Percentiles rank a stretch among this genome's conserved stretches.
phyloP scores from a whole-genome alignment of 2,329 filamentous ascomycete species.

The Endoconidiophora laricicola region DNA sequence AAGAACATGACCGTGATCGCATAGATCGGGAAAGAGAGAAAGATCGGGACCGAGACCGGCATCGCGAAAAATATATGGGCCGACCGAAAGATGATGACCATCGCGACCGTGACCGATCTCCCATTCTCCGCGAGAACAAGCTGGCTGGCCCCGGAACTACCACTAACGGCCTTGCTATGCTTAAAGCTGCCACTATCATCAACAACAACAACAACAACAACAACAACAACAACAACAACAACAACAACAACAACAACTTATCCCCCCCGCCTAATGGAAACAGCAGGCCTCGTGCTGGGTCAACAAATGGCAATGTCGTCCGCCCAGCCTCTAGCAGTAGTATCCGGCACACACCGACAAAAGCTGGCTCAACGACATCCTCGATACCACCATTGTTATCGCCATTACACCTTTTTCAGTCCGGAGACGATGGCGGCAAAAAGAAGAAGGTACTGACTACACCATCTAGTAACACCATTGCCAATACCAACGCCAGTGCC shows the following conservation, averaged over 20 bases:
- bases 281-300: constrained; percentile 23
- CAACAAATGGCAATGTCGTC: constrained; percentile 26
- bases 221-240: constrained; percentile 13
- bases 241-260: constrained; percentile 17
- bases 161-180: constrained; percentile 22
- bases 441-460: not conserved
- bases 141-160: constrained; percentile 13
- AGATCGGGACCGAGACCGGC: constrained; percentile 3
- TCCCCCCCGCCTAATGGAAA: constrained; percentile 17
- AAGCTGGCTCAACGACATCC: constrained; percentile 20
- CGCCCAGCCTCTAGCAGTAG: constrained; percentile 1
- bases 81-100: not conserved
- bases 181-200: constrained; percentile 18
- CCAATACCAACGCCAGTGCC: not conserved
- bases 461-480: constrained; percentile 16
- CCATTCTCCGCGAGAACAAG: constrained; percentile 5
- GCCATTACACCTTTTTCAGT: constrained; percentile 26
- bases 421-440: not conserved
- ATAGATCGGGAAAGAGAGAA: constrained; percentile 1
- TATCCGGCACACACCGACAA: constrained; percentile 10
- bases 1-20: constrained; percentile 3
- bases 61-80: constrained; percentile 1
- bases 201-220: constrained; percentile 17
- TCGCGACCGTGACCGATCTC: constrained; percentile 6
- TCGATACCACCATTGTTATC: constrained; percentile 35